Conservation (phyloP, 768 basidiomycete genomes). For the Hydnomerulius pinastri region DNA sequence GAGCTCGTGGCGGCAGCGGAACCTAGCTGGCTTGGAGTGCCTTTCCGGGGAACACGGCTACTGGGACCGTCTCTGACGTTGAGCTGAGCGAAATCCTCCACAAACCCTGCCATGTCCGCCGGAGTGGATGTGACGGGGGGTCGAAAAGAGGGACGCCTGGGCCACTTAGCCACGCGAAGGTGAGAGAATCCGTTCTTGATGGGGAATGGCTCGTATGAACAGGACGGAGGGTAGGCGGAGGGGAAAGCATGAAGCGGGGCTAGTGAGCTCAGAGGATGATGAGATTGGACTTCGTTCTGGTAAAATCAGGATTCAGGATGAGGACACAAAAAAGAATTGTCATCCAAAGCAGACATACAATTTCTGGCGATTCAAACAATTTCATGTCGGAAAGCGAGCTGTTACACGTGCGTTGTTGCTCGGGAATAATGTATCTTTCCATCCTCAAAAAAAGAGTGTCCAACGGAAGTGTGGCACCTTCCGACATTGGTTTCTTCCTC, state of each 20-base stretch:
- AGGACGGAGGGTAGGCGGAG: constrained; percentile 15
- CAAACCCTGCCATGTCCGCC: constrained; percentile 1
- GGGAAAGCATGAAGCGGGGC: constrained; percentile 28
- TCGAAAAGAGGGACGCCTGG: not conserved
- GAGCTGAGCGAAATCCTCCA: constrained; percentile 11
- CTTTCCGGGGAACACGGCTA: not conserved
- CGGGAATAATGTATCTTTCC: constrained; percentile 26
- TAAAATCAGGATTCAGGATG: not conserved
- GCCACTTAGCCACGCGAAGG: constrained; percentile 10
- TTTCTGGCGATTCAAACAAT: constrained; percentile 12
- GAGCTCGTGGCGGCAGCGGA: constrained; percentile 7
- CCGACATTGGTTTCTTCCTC: constrained; percentile 22
- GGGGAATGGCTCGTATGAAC: constrained; percentile 19
- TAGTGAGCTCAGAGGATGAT: constrained; percentile 7
- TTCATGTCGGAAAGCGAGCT: constrained; percentile 7
- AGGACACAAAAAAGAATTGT: not conserved
- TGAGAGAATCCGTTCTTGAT: not conserved
- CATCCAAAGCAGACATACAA: constrained; percentile 1
- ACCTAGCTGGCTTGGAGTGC: not conserved
- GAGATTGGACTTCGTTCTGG: not conserved
- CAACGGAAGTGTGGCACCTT: constrained; percentile 23
- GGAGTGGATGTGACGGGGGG: not conserved
- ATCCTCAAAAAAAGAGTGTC: constrained; percentile 29
- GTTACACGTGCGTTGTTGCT: constrained; percentile 5
- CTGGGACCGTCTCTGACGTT: constrained; percentile 10